These are phyloP conservation scores for Malania oleifera DNA, from an alignment of 164 flowering plant species.

Conservation along the genomic window DNA sequence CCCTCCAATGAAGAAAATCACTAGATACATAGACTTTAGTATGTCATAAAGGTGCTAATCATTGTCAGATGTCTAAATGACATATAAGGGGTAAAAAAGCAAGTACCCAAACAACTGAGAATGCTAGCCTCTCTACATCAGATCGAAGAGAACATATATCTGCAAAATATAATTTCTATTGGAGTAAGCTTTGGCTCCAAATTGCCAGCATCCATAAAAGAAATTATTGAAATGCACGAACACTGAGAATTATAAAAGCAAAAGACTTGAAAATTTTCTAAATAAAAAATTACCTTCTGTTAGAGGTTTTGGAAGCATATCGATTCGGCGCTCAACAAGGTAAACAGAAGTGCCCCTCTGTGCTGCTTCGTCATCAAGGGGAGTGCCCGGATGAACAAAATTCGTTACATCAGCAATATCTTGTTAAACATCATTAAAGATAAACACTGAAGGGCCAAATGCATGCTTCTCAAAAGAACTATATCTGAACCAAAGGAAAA, in stretches of 20 bases:
- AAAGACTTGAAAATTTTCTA: neutral
- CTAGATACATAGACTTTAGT: neutral
- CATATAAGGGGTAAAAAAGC: neutral
- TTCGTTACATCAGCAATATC: conserved; percentile 99
- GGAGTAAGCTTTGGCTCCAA: neutral
- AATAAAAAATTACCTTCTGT: conserved; percentile 66
- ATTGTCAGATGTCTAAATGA: neutral
- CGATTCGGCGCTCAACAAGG: conserved; percentile 97
- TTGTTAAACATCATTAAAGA: conserved; percentile 40
- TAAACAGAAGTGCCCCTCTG: conserved; percentile 98
- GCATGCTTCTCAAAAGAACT: neutral
- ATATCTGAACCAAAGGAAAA: neutral
- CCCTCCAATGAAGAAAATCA: no score
- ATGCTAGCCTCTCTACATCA: conserved; percentile 96
- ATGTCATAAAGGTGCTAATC: neutral
- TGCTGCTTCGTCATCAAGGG: conserved; percentile 92
- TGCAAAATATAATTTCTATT: conserved; percentile 28
- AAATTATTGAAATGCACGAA: neutral
- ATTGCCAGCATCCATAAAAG: neutral
- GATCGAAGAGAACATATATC: conserved; percentile 95
- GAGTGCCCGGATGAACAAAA: conserved; percentile 88
- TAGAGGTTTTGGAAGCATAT: conserved; percentile 98
- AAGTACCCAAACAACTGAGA: conserved; percentile 96
- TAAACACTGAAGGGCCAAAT: conserved; percentile 7
- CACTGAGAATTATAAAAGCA: neutral